Evolutionary conservation across 805 yeast genomes (phyloP), one percentile per base, ranked within the genome.

Genomic region (Sungouiozyma ichnusensis): DNA sequence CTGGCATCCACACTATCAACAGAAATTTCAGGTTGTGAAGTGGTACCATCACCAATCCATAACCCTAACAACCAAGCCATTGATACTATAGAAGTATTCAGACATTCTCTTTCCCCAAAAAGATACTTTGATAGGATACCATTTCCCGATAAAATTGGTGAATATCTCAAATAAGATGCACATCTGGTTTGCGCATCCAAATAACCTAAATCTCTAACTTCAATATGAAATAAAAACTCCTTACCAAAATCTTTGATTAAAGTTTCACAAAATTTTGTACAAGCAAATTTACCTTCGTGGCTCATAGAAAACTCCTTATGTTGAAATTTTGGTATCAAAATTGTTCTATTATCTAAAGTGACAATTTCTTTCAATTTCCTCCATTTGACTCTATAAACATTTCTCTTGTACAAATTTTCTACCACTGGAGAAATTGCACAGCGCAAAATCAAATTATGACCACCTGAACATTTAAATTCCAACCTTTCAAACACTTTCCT

Each of bases 51-150:
- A 40, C 68, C 73, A 42, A 59, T 51, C 72, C 70, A 69, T 9
- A 58, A 44, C 47, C 75, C 74, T 20, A 66, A 44, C 36, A 68
- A 47, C 57, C 68, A 69, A 40, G 71, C 67, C 49, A 63, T 47
- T 19, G 43, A 42, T 18, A 49, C 27, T 9, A 51, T 54, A 35
- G 58, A 45, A 6, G 59, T 47, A 33, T 61, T 54, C 5, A 44
- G 43, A n/a, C 51, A 38, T 27, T 51, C 49, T 35, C 42, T 48
- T 32, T 49, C 48, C 11, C 60, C 60, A 2, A 56, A 58, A n/a
- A 69, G 43, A 29, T 41, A 46, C 19, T 53, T 42, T 27, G 57
- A 55, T 15, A 70, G 50, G 17, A 48, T 46, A n/a, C 62, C 63
- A 37, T 58, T 55, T 40, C 69, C 69, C 17, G 39, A 35, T 11